Percentiles rank a stretch among this genome's conserved stretches.
These are phyloP conservation scores for Kluyveromyces siamensis DNA, from an alignment of 805 yeast species.

Conservation along the genomic window DNA sequence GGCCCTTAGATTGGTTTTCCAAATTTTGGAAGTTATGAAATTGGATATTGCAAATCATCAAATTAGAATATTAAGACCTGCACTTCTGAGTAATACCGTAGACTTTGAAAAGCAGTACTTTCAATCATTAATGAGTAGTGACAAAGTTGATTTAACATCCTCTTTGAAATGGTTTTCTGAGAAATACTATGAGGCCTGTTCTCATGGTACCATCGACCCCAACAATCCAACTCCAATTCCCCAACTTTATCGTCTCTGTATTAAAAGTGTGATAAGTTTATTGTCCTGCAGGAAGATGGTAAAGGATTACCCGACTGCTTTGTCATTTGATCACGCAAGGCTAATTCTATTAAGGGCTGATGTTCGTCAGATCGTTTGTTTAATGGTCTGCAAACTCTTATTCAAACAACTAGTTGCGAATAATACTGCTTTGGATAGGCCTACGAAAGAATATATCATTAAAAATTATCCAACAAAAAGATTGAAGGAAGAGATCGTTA, in stretches of 20 bases:
- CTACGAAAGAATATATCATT: slow-evolving; percentile 29
- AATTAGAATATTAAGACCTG: slow-evolving; percentile 75
- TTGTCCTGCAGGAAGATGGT: slow-evolving; percentile 75
- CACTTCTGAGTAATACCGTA: slow-evolving; percentile 75
- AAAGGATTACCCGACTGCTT: slow-evolving; percentile 71
- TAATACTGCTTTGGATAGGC: slow-evolving; percentile 21
- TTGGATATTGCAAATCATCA: slow-evolving; percentile 93
- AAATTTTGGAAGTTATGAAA: slow-evolving; percentile 88
- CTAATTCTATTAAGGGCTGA: slow-evolving; percentile 73
- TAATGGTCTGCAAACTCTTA: slow-evolving; percentile 61
- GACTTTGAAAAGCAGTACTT: slow-evolving; percentile 85
- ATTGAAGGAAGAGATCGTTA: slow-evolving; percentile 62
- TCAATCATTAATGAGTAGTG: slow-evolving; percentile 32
- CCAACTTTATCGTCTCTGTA: slow-evolving; percentile 33
- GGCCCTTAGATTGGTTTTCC: slow-evolving; percentile 69
- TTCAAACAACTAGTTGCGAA: slow-evolving; percentile 56
- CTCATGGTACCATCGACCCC: slow-evolving; percentile 9
- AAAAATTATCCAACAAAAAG: slow-evolving; percentile 32
- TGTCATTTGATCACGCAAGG: slow-evolving; percentile 78
- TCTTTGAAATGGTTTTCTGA: slow-evolving; percentile 57
- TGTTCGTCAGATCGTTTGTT: slow-evolving; percentile 74
- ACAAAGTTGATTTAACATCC: slow-evolving; percentile 50
- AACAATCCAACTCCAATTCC: slow-evolving; percentile 10
- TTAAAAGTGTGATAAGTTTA: slow-evolving; percentile 49
- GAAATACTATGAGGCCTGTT: slow-evolving; percentile 21